Conservation (phyloP, 345 rosid genomes). For the Corchorus capsularis region DNA sequence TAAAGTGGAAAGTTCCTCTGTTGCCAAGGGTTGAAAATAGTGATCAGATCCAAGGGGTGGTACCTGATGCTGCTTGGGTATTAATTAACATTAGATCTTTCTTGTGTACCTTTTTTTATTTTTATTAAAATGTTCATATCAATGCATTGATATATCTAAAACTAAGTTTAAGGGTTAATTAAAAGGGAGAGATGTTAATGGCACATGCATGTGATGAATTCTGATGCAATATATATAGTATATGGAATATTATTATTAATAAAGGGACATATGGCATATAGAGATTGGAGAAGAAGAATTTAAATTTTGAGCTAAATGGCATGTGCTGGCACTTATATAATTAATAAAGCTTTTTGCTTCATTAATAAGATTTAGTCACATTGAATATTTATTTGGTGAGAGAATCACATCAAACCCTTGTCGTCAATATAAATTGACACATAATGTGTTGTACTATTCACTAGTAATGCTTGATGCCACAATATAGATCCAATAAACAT, state of each 20-base stretch:
- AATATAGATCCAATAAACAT: neutral
- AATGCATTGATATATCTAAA: neutral
- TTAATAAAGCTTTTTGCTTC: neutral
- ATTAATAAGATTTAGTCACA: neutral
- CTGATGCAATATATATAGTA: neutral
- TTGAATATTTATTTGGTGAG: neutral
- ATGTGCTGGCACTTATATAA: neutral
- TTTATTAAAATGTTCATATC: no score
- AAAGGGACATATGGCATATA: neutral
- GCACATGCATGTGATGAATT: neutral
- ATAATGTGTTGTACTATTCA: neutral
- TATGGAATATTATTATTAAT: neutral
- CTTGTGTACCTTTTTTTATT: neutral
- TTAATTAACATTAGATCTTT: neutral
- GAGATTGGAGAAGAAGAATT: neutral
- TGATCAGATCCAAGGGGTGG: neutral
- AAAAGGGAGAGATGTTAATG: neutral
- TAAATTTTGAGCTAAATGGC: neutral
- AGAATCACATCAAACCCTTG: neutral
- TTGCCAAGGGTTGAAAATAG: neutral
- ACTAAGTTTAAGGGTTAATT: neutral
- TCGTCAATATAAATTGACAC: neutral
- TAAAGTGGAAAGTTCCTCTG: neutral
- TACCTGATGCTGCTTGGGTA: neutral
- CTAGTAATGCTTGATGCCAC: no score